Percentiles rank a stretch among this genome's conserved stretches.
Evolutionary conservation across 805 yeast species (phyloP).

Genomic region (Trichomonascus vanleenenianus): DNA sequence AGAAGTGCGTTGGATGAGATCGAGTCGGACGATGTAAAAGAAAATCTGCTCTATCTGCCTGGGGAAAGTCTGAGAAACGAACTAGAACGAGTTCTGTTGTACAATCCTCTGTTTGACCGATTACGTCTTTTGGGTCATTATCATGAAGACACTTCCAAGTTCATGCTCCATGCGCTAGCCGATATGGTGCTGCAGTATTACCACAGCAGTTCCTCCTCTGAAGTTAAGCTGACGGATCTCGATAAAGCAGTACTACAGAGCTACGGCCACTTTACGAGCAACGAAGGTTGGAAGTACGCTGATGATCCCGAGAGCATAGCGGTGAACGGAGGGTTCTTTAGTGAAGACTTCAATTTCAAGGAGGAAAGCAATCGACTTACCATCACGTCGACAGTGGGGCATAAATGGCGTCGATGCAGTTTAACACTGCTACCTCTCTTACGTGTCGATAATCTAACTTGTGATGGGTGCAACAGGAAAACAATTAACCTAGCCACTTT

Average conservation of each 20-base stretch:
- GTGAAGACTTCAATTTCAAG: constrained; percentile 18
- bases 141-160: neutral
- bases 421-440: constrained; percentile 29
- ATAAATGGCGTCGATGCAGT: constrained; percentile 30
- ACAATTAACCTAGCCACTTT: constrained; percentile 9
- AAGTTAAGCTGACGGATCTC: constrained; percentile 5
- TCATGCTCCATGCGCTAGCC: constrained; percentile 7
- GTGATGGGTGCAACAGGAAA: constrained; percentile 24
- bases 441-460: constrained; percentile 19
- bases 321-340: constrained; percentile 15
- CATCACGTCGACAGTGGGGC: constrained; percentile 21
- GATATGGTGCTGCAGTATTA: constrained; percentile 3
- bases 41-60: neutral
- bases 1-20: neutral
- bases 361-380: constrained; percentile 4
- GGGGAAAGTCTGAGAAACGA: neutral
- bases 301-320: constrained; percentile 3
- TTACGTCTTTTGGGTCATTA: constrained; percentile 10
- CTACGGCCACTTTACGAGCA: constrained; percentile 3
- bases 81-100: neutral
- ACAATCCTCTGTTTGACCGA: constrained; percentile 6
- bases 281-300: neutral
- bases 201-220: no score
- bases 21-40: neutral
- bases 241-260: constrained; percentile 15